Conservation (phyloP, 169 alveolate species). For the Plasmodium vinckei region DNA sequence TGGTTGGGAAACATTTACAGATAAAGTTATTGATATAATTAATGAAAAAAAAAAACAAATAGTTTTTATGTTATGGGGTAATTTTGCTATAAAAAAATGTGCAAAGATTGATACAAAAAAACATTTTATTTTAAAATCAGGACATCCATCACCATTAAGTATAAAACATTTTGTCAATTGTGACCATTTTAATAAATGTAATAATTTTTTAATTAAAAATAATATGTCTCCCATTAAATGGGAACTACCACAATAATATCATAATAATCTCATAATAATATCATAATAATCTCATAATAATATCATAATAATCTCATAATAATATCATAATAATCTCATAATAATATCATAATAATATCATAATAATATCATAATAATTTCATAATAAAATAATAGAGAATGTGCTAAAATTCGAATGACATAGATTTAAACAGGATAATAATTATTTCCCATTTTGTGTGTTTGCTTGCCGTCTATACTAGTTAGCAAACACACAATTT, state of each 20-base stretch:
- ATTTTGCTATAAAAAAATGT: constrained; percentile 94
- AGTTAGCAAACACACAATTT: background rate
- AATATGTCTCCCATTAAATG: constrained; percentile 83
- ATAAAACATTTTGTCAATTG: constrained; percentile 81
- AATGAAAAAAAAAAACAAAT: constrained; percentile 87
- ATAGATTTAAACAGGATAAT: too few species aligned
- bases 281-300: too few species aligned
- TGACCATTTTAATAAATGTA: constrained; percentile 89
- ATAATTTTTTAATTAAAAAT: constrained; percentile 81
- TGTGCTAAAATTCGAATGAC: too few species aligned
- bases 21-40: constrained; percentile 88
- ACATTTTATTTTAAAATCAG: constrained; percentile 93
- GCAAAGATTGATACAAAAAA: constrained; percentile 89
- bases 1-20: constrained; percentile 95
- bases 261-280: too few species aligned
- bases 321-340: too few species aligned
- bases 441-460: too few species aligned
- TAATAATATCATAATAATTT: constrained; percentile 76
- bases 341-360: too few species aligned
- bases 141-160: constrained; percentile 98
- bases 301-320: too few species aligned
- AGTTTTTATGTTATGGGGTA: constrained; percentile 95
- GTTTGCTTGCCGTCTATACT: background rate
- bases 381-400: background rate
- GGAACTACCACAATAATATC: constrained; percentile 79